Conservation (phyloP, 257 asterid species). For the Thymus mandschuricus region DNA sequence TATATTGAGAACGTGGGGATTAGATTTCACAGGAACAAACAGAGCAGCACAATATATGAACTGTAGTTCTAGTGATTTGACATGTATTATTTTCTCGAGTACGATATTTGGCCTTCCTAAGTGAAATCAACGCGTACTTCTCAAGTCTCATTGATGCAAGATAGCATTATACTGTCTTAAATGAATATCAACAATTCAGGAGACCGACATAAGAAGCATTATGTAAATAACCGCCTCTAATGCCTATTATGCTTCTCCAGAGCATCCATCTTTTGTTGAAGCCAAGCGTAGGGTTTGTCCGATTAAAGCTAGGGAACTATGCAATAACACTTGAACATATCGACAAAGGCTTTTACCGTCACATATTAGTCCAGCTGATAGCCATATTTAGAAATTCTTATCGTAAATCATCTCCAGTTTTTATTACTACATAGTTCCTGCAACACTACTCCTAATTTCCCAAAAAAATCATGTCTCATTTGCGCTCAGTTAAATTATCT, state of each 20-base stretch:
- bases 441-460: not conserved
- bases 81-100: not conserved
- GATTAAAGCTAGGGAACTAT: not conserved
- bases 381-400: no score
- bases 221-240: no score
- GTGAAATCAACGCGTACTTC: not conserved
- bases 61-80: not conserved
- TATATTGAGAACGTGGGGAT: not conserved
- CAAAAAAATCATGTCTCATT: not conserved
- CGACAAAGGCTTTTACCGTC: not conserved
- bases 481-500: not conserved
- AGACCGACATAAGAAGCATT: no score
- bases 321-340: not conserved
- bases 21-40: not conserved
- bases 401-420: no score
- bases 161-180: not conserved
- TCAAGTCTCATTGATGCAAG: slow-evolving; percentile 2
- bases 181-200: not conserved
- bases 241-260: no score
- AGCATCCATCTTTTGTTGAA: no score
- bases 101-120: not conserved
- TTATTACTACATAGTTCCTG: not conserved
- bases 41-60: not conserved
- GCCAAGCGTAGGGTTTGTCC: not conserved
- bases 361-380: not conserved